Percentiles rank a stretch among this genome's conserved stretches.
Conservation (phyloP, 495 filamentous ascomycete genomes). For the Sordaria brevicollis region DNA sequence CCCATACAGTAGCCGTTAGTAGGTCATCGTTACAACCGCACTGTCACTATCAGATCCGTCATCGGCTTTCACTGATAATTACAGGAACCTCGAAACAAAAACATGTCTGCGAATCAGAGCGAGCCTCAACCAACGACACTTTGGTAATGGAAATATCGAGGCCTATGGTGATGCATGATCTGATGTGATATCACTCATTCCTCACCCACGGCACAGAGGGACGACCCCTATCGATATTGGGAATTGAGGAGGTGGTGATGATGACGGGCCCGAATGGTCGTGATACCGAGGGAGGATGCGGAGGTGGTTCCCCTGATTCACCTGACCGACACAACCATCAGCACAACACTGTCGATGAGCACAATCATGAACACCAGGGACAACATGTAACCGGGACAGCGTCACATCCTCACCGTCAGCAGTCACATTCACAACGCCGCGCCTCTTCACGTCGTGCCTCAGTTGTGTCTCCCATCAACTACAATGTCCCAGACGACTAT, state of each 20-base stretch:
- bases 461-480: conserved; percentile 13
- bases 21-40: not conserved
- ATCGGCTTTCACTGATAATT: not conserved
- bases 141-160: not conserved
- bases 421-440: not conserved
- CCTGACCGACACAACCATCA: not conserved
- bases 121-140: not conserved
- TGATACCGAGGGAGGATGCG: not conserved
- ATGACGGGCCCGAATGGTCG: not conserved
- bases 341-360: not conserved
- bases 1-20: not conserved
- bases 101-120: not conserved
- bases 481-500: conserved; percentile 39
- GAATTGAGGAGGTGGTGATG: not conserved
- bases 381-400: not conserved
- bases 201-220: not conserved
- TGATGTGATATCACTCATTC: not conserved
- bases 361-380: not conserved
- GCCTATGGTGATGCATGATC: not conserved
- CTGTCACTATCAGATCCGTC: not conserved
- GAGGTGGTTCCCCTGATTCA: not conserved
- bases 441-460: conserved; percentile 1
- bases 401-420: not conserved
- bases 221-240: not conserved
- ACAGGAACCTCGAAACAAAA: not conserved